Percentiles rank a stretch among this genome's conserved stretches.
phyloP scores from a whole-genome alignment of 2,329 filamentous ascomycete species.

The Alternaria panax region DNA sequence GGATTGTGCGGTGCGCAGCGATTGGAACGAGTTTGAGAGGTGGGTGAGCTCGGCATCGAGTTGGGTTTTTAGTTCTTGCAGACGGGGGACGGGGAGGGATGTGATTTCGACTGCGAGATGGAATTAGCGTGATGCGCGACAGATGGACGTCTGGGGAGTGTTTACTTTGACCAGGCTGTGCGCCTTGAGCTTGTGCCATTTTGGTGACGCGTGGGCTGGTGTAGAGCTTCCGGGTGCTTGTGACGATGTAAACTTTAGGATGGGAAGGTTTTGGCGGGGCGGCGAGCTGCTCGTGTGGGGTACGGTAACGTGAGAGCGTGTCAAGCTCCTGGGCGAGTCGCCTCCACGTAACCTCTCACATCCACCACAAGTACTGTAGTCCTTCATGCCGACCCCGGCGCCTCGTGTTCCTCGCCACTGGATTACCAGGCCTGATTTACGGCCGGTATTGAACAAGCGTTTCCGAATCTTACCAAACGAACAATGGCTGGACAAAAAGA shows the following conservation, averaged over 20 bases:
- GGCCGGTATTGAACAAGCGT: background rate
- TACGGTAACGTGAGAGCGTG: conserved; percentile 34
- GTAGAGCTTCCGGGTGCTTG: conserved; percentile 10
- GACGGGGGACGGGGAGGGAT: conserved; percentile 81
- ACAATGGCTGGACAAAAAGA: conserved; percentile 5
- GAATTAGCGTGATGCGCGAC: conserved; percentile 11
- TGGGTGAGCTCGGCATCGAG: conserved; percentile 96
- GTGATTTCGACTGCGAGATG: conserved; percentile 67
- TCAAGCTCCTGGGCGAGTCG: conserved; percentile 7
- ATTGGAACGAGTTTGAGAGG: conserved; percentile 86
- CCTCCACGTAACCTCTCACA: background rate
- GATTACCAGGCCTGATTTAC: background rate
- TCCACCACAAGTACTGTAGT: background rate
- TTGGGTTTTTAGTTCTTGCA: conserved; percentile 92
- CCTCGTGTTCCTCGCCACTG: background rate
- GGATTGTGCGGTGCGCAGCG: conserved; percentile 85
- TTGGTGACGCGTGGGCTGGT: conserved; percentile 4
- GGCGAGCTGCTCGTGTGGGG: conserved; percentile 15
- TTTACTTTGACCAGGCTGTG: conserved; percentile 41
- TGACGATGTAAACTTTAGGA: conserved; percentile 18
- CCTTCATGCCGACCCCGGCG: conserved; percentile 1
- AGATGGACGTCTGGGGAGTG: background rate
- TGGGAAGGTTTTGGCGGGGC: conserved; percentile 33
- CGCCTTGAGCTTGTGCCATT: conserved; percentile 36
- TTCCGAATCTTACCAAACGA: conserved; percentile 14